Base-by-base conservation (phyloP, 2,329 filamentous ascomycete species). In the Claviceps pazoutovae region DNA sequence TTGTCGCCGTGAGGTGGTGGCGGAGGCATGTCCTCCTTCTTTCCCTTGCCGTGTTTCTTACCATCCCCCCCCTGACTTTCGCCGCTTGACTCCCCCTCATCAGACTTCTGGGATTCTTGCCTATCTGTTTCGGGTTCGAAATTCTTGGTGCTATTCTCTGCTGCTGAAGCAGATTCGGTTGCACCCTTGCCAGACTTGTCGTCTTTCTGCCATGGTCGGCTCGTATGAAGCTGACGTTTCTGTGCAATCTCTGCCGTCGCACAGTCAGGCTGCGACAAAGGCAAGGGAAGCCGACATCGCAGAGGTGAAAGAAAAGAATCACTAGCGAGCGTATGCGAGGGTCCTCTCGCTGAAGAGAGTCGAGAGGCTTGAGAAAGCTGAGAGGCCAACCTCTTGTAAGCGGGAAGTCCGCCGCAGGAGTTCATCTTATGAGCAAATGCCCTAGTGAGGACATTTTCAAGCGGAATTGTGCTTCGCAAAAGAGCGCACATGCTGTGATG, bases 1-100 rank as follows among this genome's bases (percentile, higher is more conserved):
- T 98, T 98, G 72, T 95, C 89, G 55, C 93, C 93, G 64, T 98
- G 93, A 19, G 90, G 91, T n/a, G 93, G 91, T 14, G 90, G 91
- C 21, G 91, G 88, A 13, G 90, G 84, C 30, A 80, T 68, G 55
- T 88, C 80, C 60, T 87, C 80, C 64, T 82, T 76, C 65, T 83
- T 76, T 63, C 79, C 71, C 54, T 77, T 68, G 56, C 80, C 72
- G 61, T 80, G 72, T 34, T 46, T 46, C 43, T 34, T 30, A 16
- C 23, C 43, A 17, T 34, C 43, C 5, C 17, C 43, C 53, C 71
- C 64, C 50, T 71, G 66, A 36, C 69, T 70, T 48, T 75, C 67
- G 53, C 74, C 70, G 48, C 71, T 63, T 43, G 74, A 65, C 48
- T 66, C 63, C 42, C 64, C 62, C n/a, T 68, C 63, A 11, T 68